A percentile compares a stretch with the other conserved stretches of the same genome.
phyloP scores from a whole-genome alignment of 441 rosid genomes.

The Macaranga tanarius region DNA sequence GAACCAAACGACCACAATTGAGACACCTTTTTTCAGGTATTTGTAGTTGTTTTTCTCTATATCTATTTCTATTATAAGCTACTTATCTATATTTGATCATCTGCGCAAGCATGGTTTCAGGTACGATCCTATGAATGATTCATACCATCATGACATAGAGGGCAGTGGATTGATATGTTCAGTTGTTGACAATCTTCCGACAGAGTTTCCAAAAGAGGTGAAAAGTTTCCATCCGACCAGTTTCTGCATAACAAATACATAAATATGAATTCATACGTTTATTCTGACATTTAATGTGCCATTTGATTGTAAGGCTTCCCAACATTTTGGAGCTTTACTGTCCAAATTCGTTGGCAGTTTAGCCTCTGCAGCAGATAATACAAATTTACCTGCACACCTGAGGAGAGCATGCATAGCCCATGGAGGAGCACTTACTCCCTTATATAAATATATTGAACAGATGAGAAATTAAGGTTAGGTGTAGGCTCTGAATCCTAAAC shows the following conservation, averaged over 20 bases:
- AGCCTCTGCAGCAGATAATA: slow-evolving; percentile 53
- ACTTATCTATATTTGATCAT: not conserved
- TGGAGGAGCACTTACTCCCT: slow-evolving; percentile 64
- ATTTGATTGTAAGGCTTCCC: slow-evolving; percentile 63
- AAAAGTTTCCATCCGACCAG: not conserved
- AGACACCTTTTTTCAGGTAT: slow-evolving; percentile 3
- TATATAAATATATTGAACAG: slow-evolving; percentile 75
- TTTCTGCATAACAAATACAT: not conserved
- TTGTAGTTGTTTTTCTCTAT: not conserved
- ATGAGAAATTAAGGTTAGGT: slow-evolving; percentile 71
- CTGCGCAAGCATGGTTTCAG: slow-evolving; percentile 30
- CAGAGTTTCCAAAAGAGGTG: slow-evolving; percentile 93
- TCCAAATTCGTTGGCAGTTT: slow-evolving; percentile 65
- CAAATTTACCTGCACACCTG: slow-evolving; percentile 60
- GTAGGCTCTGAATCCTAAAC: slow-evolving; percentile 44
- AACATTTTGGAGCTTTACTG: slow-evolving; percentile 86
- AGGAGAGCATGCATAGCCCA: slow-evolving; percentile 86
- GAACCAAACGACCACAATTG: slow-evolving; percentile 48
- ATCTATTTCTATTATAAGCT: not conserved
- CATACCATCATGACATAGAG: slow-evolving; percentile 75
- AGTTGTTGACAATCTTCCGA: slow-evolving; percentile 87
- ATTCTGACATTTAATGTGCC: slow-evolving; percentile 9
- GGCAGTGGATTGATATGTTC: slow-evolving; percentile 73
- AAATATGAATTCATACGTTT: slow-evolving; percentile 10
- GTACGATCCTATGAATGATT: slow-evolving; percentile 53